These are phyloP conservation scores for Diatrype stigma DNA, from an alignment of 2,329 filamentous ascomycete genomes.

Conservation along the genomic window DNA sequence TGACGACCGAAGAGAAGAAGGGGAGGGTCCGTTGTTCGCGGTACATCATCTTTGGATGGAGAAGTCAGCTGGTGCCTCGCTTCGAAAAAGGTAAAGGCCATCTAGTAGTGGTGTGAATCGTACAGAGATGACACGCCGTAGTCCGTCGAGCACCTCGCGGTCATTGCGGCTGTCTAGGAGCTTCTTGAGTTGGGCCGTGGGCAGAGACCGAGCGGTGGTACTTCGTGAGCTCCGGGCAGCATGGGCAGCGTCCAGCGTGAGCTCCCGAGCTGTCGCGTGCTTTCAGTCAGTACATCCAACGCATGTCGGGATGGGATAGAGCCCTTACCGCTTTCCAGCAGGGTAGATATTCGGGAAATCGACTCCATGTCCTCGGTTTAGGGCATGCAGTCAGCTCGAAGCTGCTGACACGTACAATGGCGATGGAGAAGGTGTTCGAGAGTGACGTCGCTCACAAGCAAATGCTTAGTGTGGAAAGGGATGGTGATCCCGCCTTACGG, in stretches of 20 bases:
- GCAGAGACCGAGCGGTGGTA: slow-evolving; percentile 60
- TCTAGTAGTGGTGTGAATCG: slow-evolving; percentile 20
- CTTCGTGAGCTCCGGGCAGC: slow-evolving; percentile 66
- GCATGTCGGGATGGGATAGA: neutral
- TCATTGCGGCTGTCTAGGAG: slow-evolving; percentile 91
- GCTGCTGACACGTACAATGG: slow-evolving; percentile 17
- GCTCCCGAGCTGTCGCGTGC: slow-evolving; percentile 65
- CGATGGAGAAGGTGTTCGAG: neutral
- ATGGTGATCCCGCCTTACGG: neutral
- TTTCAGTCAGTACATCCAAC: slow-evolving; percentile 10
- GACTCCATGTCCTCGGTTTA: slow-evolving; percentile 70
- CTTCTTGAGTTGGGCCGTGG: slow-evolving; percentile 86
- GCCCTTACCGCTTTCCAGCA: slow-evolving; percentile 84
- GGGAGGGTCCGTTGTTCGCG: slow-evolving; percentile 79
- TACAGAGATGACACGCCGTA: slow-evolving; percentile 86
- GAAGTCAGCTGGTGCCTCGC: slow-evolving; percentile 9
- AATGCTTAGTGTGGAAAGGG: too few relatives aligned
- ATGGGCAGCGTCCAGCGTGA: slow-evolving; percentile 94
- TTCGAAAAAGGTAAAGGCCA: neutral
- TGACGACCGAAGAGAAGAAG: slow-evolving; percentile 97
- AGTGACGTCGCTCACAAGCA: too few relatives aligned
- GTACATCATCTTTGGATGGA: slow-evolving; percentile 78
- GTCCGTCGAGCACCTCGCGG: slow-evolving; percentile 84
- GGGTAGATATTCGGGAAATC: slow-evolving; percentile 85
- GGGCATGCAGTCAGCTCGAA: slow-evolving; percentile 19